phyloP scores from a whole-genome alignment of 176 grass and related monocot genomes.

The Tuctoria greenei region DNA sequence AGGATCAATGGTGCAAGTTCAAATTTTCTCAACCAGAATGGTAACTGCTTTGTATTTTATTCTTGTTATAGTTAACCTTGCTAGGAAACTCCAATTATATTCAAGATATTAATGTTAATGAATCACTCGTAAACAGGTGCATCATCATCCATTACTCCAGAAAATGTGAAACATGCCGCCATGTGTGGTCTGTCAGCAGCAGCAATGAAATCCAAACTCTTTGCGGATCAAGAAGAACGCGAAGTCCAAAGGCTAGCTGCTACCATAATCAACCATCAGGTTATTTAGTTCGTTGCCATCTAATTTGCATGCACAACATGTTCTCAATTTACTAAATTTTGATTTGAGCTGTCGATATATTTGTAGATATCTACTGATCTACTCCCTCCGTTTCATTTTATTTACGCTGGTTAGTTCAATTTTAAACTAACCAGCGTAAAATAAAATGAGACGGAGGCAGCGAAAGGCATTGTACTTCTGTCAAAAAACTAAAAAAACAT shows the following conservation, averaged over 20 bases:
- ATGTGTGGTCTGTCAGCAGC: conserved; percentile 77
- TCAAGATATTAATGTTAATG: conserved; percentile 15
- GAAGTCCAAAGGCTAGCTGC: conserved; percentile 92
- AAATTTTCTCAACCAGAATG: conserved; percentile 46
- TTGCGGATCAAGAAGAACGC: conserved; percentile 92
- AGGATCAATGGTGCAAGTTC: conserved; percentile 41
- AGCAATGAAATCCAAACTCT: conserved; percentile 89
- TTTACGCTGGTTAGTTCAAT: too few relatives aligned
- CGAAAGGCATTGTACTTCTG: too few relatives aligned
- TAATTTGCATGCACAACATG: conserved; percentile 2
- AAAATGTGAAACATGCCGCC: conserved; percentile 71
- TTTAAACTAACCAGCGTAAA: too few relatives aligned
- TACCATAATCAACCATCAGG: conserved; percentile 91
- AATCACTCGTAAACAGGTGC: conserved; percentile 38
- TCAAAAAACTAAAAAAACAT: too few relatives aligned
- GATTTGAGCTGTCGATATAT: too few relatives aligned
- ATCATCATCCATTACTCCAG: conserved; percentile 44
- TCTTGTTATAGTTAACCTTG: background rate
- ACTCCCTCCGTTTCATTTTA: too few relatives aligned
- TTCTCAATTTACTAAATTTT: too few relatives aligned
- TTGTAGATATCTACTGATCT: too few relatives aligned
- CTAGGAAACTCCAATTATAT: background rate
- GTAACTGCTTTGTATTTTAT: conserved; percentile 43
- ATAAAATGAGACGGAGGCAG: too few relatives aligned
- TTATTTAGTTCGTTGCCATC: conserved; percentile 14